Conservation (phyloP, 2,329 filamentous ascomycete species). For the Dryadomyces quercus-mongolicae region DNA sequence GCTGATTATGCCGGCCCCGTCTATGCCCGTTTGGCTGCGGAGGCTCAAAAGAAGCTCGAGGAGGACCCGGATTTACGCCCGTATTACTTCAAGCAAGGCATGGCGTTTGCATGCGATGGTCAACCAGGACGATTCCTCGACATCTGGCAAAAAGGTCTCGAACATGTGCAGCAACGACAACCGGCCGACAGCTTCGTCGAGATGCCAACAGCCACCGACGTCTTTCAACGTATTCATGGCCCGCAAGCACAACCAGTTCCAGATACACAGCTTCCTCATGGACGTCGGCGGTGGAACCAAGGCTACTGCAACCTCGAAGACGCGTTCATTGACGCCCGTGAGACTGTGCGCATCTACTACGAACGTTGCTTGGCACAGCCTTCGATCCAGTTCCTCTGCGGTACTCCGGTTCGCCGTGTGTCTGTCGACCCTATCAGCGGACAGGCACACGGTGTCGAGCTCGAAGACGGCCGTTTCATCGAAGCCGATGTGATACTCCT, state of each 20-base stretch:
- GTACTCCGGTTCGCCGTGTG: background rate
- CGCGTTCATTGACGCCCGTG: constrained; percentile 16
- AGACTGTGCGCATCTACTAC: constrained; percentile 14
- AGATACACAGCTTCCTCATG: background rate
- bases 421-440: background rate
- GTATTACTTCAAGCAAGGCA: constrained; percentile 15
- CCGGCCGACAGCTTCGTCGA: background rate
- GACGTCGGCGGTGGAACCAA: constrained; percentile 10
- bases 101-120: constrained; percentile 14
- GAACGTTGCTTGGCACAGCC: constrained; percentile 12
- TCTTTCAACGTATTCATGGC: constrained; percentile 15
- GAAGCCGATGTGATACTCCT: constrained; percentile 10
- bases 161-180: background rate
- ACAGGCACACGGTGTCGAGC: background rate
- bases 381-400: background rate
- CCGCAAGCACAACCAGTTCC: constrained; percentile 5
- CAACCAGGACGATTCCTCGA: constrained; percentile 10
- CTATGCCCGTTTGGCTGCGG: constrained; percentile 13
- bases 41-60: constrained; percentile 13
- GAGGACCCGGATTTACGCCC: constrained; percentile 11
- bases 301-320: constrained; percentile 15
- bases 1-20: constrained; percentile 15
- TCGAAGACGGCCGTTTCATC: constrained; percentile 4
- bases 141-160: constrained; percentile 8
- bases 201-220: constrained; percentile 8